Evolutionary conservation across 176 grass and related monocot genomes (phyloP).

Genomic region (Avena atlantica): DNA sequence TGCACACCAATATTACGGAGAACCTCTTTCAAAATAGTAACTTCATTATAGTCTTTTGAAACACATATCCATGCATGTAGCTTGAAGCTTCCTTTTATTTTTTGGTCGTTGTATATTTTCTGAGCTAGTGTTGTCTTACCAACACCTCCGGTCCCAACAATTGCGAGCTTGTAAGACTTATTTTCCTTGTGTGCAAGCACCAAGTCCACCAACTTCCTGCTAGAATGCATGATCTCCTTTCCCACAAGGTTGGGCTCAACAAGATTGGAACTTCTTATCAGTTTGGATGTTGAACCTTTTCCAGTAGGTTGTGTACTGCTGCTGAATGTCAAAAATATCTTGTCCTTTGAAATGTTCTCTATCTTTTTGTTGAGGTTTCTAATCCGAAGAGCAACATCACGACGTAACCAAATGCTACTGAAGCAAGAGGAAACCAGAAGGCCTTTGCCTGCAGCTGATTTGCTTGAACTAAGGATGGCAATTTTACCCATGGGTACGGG

Average conservation of each 20-base stretch:
- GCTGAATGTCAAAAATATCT: neutral
- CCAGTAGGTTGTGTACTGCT: neutral
- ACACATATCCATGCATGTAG: conserved; percentile 45
- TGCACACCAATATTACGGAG: neutral
- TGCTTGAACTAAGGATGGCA: too few species aligned
- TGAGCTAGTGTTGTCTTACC: neutral
- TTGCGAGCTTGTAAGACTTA: neutral
- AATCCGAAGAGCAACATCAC: neutral
- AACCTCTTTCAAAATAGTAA: conserved; percentile 23
- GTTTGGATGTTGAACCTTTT: neutral
- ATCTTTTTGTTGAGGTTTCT: conserved; percentile 21
- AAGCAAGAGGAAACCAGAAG: conserved; percentile 27
- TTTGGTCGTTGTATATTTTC: neutral
- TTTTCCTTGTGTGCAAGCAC: conserved; percentile 12
- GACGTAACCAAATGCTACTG: too few species aligned
- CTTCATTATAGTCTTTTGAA: conserved; percentile 18
- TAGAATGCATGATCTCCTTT: conserved; percentile 16
- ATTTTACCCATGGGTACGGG: too few species aligned
- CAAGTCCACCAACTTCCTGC: neutral
- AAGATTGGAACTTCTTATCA: conserved; percentile 3
- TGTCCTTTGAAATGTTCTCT: conserved; percentile 22
- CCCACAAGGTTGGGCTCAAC: conserved; percentile 46
- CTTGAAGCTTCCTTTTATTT: conserved; percentile 33
- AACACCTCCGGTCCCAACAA: conserved; percentile 27
- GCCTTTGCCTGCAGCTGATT: neutral